A percentile compares a stretch with the other conserved stretches of the same genome.
These are phyloP conservation scores for Terana coerulea DNA, from an alignment of 768 basidiomycete species.

Conservation along the genomic window DNA sequence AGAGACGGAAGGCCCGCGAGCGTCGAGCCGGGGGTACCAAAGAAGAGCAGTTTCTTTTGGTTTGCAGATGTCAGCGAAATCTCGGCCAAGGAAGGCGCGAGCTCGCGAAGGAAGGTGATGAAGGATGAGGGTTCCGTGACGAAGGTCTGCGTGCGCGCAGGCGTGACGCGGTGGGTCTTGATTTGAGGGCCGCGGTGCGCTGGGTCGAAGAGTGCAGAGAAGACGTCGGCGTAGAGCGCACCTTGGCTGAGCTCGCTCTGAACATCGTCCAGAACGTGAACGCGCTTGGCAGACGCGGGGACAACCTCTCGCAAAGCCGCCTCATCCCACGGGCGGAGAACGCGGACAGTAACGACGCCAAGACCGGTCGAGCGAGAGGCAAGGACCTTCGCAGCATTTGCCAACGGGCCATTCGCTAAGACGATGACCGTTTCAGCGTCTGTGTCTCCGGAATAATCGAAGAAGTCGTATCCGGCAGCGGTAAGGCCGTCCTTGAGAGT, in stretches of 20 bases:
- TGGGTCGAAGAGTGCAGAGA: constrained; percentile 49
- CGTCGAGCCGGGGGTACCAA: constrained; percentile 52
- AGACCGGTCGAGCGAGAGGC: constrained; percentile 43
- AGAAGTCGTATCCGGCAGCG: constrained; percentile 64
- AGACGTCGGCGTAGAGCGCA: constrained; percentile 67
- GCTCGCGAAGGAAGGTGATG: constrained; percentile 32
- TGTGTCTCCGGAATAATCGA: constrained; percentile 69
- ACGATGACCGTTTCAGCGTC: constrained; percentile 66
- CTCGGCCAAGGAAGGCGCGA: constrained; percentile 14
- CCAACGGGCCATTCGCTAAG: constrained; percentile 71
- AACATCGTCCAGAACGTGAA: constrained; percentile 82
- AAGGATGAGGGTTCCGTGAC: constrained; percentile 43
- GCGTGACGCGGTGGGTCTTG: constrained; percentile 56
- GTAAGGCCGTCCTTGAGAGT: constrained; percentile 46
- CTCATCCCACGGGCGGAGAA: constrained; percentile 82
- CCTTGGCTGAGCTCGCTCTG: constrained; percentile 59
- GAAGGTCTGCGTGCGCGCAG: constrained; percentile 51
- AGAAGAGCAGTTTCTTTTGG: constrained; percentile 53
- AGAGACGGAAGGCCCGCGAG: constrained; percentile 45
- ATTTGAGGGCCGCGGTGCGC: constrained; percentile 36
- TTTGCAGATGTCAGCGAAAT: constrained; percentile 23
- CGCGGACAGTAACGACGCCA: constrained; percentile 68
- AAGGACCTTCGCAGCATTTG: constrained; percentile 56
- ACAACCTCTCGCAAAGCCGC: constrained; percentile 54
- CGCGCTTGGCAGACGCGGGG: constrained; percentile 51